Conservation (phyloP, 306 rosid genomes). For the Vigna mungo region DNA sequence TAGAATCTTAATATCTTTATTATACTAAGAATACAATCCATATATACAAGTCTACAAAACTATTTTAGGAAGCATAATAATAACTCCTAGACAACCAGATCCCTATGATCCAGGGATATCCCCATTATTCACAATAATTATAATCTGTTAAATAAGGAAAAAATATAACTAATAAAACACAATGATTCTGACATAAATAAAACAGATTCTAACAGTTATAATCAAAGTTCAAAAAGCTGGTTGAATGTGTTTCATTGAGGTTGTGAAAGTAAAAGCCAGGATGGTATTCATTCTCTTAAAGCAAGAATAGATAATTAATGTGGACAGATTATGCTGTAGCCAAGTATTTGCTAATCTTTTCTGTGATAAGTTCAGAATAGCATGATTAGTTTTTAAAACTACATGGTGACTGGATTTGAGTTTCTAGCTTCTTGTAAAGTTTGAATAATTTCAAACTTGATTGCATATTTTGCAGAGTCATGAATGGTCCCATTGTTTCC, state of each 20-base stretch:
- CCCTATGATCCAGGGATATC: too few relatives aligned
- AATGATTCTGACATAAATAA: too few relatives aligned
- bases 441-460: constrained; percentile 17
- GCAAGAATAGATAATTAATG: constrained; percentile 20
- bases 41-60: too few relatives aligned
- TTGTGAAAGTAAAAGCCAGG: constrained; percentile 6
- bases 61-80: too few relatives aligned
- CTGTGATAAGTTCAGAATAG: background rate
- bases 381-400: constrained; percentile 4
- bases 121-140: too few relatives aligned
- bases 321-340: constrained; percentile 6
- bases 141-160: too few relatives aligned
- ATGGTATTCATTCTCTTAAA: constrained; percentile 17
- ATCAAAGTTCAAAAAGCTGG: constrained; percentile 6
- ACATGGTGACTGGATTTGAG: background rate
- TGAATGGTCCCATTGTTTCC: constrained; percentile 92
- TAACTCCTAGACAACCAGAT: too few relatives aligned
- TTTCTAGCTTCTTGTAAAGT: constrained; percentile 15
- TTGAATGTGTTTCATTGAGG: constrained; percentile 16
- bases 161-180: too few relatives aligned
- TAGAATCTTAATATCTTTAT: too few relatives aligned
- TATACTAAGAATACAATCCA: too few relatives aligned
- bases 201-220: background rate
- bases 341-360: background rate
- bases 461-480: constrained; percentile 62